A percentile compares a stretch with the other conserved stretches of the same genome.
These are phyloP conservation scores for Pythium vanterpoolii DNA, from an alignment of 352 stramenopile species.

Conservation along the genomic window DNA sequence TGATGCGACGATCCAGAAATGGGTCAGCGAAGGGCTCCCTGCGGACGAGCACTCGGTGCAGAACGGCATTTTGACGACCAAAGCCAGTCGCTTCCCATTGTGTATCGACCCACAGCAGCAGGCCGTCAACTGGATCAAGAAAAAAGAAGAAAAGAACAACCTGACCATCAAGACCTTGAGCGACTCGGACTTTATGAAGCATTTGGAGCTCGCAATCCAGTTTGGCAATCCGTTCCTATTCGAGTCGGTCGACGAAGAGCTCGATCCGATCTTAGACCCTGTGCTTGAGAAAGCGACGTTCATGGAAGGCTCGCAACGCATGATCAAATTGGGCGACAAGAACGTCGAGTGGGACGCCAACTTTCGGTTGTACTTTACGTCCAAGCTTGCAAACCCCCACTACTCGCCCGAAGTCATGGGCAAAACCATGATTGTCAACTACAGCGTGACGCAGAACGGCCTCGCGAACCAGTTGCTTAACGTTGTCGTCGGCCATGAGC, in stretches of 20 bases:
- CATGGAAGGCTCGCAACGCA: constrained; percentile 85
- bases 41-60: constrained; percentile 94
- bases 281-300: constrained; percentile 93
- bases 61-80: constrained; percentile 95
- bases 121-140: constrained; percentile 96
- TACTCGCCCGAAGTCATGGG: constrained; percentile 95
- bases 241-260: constrained; percentile 93
- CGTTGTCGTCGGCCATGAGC: constrained; percentile 92
- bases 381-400: constrained; percentile 92
- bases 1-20: constrained; percentile 93
- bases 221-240: constrained; percentile 96
- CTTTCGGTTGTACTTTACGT: constrained; percentile 94
- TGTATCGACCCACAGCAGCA: constrained; percentile 96
- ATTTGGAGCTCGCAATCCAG: constrained; percentile 92
- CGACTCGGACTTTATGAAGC: constrained; percentile 95
- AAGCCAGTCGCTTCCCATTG: constrained; percentile 91
- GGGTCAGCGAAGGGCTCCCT: constrained; percentile 91
- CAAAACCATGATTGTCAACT: constrained; percentile 97
- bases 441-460: constrained; percentile 91
- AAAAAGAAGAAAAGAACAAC: constrained; percentile 92
- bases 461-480: constrained; percentile 93
- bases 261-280: constrained; percentile 94
- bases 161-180: constrained; percentile 93
- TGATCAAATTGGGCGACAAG: constrained; percentile 94
- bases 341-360: constrained; percentile 93